Base-by-base conservation (phyloP, 352 stramenopile species). In the Globisporangium echinulatum region DNA sequence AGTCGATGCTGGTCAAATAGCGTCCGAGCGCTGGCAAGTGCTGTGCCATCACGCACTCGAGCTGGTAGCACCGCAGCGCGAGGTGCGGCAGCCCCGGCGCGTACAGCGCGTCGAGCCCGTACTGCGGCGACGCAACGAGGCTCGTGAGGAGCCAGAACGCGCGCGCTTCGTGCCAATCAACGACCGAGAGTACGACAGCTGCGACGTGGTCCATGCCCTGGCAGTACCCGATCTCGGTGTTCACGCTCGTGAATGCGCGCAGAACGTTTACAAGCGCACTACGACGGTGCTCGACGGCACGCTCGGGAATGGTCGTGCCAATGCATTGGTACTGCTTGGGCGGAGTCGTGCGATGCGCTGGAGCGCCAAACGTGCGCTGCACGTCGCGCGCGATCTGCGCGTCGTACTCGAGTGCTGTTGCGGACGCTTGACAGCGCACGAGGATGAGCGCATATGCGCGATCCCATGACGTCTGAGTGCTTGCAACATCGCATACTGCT, bases 171-270 rank as follows among this genome's bases (percentile, higher is more conserved):
- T 86, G 67, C 79, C 82, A 90, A 25, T 83, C 63, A 5, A 80
- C 72, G 40, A 87, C 73, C 17, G 79, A 75, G n/a, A 92, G 71
- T 51, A 90, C 59, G 15, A 90, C 39, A 10, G 77, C 78, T 1
- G 76, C 68, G 17, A 92, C 75, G 51, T 88, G 72, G 52, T 92
- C 79, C 79, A 92, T 83, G 10, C 82, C 82, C 54, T 90, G 82
- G 33, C 79, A 90, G 64, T 92, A 92, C 0, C 79, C 82, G 36
- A 89, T 75, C 59, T 85, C 79, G 0, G 72, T 79, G 56, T 90
- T 76, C 43, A 89, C 74, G 52, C 75, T 86, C 50, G 82, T 72
- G 48, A 87, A 89, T 25, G 78, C 70, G 2, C 74, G 72, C 53
- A 92, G 62, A 5, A 90, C 77, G 37, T 88, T 86, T 9, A 68